Evolutionary conservation across 2,329 filamentous ascomycete species (phyloP).

Genomic region (Eurotiales sp.): DNA sequence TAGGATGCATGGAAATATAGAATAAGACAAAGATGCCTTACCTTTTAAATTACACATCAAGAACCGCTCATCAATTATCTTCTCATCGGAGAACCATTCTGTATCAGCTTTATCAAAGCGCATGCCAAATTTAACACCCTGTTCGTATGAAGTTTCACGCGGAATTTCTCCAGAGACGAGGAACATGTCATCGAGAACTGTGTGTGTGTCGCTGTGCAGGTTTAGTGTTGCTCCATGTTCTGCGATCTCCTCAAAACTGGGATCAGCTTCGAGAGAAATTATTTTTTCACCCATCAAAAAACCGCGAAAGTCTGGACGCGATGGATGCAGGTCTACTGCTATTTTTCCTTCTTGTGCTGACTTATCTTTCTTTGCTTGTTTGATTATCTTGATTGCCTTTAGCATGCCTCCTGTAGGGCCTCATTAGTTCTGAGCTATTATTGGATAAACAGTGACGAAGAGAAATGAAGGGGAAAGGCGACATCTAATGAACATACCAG

Average conservation of each 20-base stretch:
- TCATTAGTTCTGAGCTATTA: no score
- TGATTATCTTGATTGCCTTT: constrained; percentile 48
- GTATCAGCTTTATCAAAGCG: constrained; percentile 38
- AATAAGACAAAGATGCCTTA: no score
- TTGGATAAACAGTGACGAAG: no score
- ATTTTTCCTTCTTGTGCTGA: constrained; percentile 25
- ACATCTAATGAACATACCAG: constrained; percentile 30
- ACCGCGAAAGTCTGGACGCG: constrained; percentile 50
- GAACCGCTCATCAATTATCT: constrained; percentile 52
- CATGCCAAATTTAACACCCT: constrained; percentile 45
- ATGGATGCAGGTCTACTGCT: constrained; percentile 50
- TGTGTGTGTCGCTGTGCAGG: constrained; percentile 40
- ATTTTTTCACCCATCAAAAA: constrained; percentile 39
- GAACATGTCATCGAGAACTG: constrained; percentile 49
- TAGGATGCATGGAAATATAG: neutral
- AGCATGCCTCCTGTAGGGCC: constrained; percentile 44
- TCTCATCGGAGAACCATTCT: constrained; percentile 48
- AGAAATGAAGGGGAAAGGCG: neutral
- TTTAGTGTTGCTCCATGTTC: constrained; percentile 39
- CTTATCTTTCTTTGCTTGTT: constrained; percentile 35
- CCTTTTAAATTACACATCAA: constrained; percentile 54
- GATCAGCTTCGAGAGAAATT: constrained; percentile 52
- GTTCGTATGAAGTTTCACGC: constrained; percentile 48
- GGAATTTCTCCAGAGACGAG: constrained; percentile 54
- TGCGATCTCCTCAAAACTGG: constrained; percentile 47